phyloP scores from a whole-genome alignment of 169 alveolate species.

The Nephromyces sp. region DNA sequence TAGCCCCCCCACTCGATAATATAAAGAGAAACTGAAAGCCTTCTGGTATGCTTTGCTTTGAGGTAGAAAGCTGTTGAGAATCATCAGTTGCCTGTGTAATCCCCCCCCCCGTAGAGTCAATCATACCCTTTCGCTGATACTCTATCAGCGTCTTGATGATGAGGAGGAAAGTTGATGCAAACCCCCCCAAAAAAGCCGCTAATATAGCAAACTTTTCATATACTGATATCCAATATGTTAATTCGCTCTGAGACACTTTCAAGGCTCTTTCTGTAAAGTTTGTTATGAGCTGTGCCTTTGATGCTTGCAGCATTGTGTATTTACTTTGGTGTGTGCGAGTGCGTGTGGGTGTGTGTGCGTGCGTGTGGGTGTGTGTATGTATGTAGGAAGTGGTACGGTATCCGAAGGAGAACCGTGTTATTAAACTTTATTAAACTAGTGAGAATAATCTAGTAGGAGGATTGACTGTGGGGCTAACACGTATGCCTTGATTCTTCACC shows the following conservation, averaged over 20 bases:
- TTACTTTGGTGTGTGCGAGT: too few species aligned
- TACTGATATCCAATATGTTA: slow-evolving; percentile 20
- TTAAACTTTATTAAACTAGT: too few species aligned
- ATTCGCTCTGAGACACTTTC: slow-evolving; percentile 11
- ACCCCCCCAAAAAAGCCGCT: slow-evolving; percentile 25
- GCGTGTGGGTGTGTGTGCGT: too few species aligned
- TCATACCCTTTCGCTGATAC: too few species aligned
- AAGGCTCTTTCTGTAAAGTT: slow-evolving; percentile 4
- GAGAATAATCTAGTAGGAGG: too few species aligned
- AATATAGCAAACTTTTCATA: slow-evolving; percentile 9
- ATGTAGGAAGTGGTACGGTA: too few species aligned
- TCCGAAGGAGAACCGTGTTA: too few species aligned
- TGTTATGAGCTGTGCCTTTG: slow-evolving; percentile 18
- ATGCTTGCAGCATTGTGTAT: slow-evolving; percentile 32
- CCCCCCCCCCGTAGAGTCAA: too few species aligned
- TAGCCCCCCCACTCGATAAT: slow-evolving; percentile 2
- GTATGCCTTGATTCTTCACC: too few species aligned
- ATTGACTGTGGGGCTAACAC: too few species aligned
- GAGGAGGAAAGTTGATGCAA: slow-evolving; percentile 10
- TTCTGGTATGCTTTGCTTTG: not conserved
- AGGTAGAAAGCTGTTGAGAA: not conserved
- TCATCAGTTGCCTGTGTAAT: not conserved
- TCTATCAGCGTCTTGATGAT: too few species aligned
- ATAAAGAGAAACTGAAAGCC: not conserved
- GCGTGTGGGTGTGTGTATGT: too few species aligned